Conservation (phyloP, 2,329 filamentous ascomycete species). For the Mycosphaerella sp. region DNA sequence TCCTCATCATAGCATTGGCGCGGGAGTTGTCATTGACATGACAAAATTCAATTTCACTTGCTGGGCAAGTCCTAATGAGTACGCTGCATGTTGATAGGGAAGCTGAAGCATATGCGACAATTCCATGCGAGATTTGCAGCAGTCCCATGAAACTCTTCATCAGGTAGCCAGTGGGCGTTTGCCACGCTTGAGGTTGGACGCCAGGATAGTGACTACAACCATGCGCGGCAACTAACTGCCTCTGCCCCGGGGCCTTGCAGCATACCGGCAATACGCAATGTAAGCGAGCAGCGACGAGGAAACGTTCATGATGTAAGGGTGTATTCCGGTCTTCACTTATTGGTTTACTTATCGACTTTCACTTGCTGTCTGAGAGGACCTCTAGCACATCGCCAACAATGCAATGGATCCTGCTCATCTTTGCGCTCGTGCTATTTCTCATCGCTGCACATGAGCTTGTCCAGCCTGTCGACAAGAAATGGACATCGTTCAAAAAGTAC, state of each 20-base stretch:
- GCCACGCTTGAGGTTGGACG: background rate
- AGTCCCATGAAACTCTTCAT: background rate
- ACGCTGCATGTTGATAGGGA: background rate
- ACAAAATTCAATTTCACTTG: background rate
- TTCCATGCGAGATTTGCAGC: background rate
- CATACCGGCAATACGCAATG: background rate
- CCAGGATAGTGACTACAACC: background rate
- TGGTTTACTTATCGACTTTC: no score
- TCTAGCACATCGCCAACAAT: background rate
- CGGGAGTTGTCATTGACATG: background rate
- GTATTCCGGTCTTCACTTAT: no score
- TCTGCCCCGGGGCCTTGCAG: background rate
- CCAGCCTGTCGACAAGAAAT: slow-evolving; percentile 10
- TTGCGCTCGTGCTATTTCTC: background rate
- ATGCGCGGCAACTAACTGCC: background rate
- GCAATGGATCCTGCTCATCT: background rate
- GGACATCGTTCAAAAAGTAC: slow-evolving; percentile 7
- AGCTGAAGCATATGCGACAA: background rate
- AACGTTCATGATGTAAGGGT: no score
- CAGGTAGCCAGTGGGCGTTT: background rate
- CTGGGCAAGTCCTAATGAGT: background rate
- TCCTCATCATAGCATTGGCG: background rate
- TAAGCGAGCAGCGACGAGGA: background rate
- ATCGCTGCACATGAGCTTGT: slow-evolving; percentile 7
- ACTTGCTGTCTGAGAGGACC: no score